A percentile compares a stretch with the other conserved stretches of the same genome.
phyloP scores from a whole-genome alignment of 2,329 filamentous ascomycete genomes.

The Blastomyces parvus region DNA sequence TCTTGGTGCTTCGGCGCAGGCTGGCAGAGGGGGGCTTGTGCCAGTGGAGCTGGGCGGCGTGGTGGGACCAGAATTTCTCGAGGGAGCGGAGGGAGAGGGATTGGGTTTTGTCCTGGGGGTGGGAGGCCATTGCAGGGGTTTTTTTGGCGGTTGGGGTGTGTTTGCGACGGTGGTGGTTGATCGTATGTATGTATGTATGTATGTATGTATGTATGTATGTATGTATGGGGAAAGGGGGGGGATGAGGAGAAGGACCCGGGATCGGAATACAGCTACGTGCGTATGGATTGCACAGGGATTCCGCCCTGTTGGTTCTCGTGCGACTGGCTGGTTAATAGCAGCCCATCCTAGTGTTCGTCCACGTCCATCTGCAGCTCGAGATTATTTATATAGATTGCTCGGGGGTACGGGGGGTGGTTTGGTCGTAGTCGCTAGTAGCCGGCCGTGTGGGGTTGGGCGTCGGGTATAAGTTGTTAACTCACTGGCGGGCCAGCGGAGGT shows the following conservation, averaged over 20 bases:
- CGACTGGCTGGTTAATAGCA: not conserved
- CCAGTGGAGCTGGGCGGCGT: slow-evolving; percentile 71
- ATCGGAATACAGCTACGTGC: not conserved
- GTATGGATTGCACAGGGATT: not conserved
- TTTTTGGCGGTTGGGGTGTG: not conserved
- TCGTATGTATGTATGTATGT: not conserved
- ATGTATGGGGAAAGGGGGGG: not conserved
- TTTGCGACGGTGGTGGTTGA: not conserved
- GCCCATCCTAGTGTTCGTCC: not conserved
- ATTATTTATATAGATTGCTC: not conserved
- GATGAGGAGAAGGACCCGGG: not conserved
- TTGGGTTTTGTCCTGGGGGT: slow-evolving; percentile 44
- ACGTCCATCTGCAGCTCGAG: not conserved
- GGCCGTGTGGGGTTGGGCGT: not conserved
- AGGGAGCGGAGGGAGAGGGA: slow-evolving; percentile 56
- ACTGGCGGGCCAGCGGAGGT: not conserved
- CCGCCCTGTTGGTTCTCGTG: not conserved
- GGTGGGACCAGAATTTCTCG: slow-evolving; percentile 62
- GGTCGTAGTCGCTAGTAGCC: not conserved
- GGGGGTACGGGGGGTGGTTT: not conserved
- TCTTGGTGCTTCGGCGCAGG: slow-evolving; percentile 53
- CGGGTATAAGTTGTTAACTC: too few species aligned
- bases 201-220: too few species aligned
- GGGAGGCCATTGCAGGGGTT: slow-evolving; percentile 18
- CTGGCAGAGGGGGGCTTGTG: slow-evolving; percentile 60